Conservation (phyloP, 768 basidiomycete species). For the Lactifluus volemus region DNA sequence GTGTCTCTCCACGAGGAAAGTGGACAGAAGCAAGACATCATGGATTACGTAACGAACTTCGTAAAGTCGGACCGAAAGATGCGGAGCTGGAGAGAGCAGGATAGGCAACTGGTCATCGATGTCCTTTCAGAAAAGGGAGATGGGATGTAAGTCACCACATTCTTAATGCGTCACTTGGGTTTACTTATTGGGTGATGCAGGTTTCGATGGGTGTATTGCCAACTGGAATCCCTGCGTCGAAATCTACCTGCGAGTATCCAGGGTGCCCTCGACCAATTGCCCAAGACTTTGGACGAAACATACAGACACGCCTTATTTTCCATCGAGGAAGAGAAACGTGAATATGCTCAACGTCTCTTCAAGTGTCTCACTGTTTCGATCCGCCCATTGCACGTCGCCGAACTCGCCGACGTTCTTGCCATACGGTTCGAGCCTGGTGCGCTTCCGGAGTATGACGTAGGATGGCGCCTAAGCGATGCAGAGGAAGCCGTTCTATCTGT, state of each 20-base stretch:
- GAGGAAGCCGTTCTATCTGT: not conserved
- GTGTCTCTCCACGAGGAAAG: not conserved
- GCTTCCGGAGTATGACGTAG: not conserved
- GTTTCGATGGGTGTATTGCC: conserved; percentile 3
- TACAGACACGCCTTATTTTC: not conserved
- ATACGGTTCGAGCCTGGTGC: not conserved
- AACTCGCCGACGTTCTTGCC: conserved; percentile 1
- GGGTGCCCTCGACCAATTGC: not conserved
- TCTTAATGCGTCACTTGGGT: too few relatives aligned
- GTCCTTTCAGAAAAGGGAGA: not conserved
- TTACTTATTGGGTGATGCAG: not conserved
- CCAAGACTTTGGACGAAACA: not conserved
- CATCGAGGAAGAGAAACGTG: not conserved
- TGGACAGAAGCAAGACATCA: not conserved
- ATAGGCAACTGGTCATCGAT: not conserved
- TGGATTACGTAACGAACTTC: not conserved
- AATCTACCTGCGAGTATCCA: not conserved
- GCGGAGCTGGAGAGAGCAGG: not conserved
- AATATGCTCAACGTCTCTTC: not conserved
- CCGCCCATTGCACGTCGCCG: not conserved
- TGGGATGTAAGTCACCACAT: not conserved
- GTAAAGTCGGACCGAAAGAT: not conserved
- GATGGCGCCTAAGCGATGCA: not conserved
- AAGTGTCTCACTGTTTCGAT: not conserved
- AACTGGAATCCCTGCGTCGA: not conserved